These are phyloP conservation scores for Strobilomyces echinocephalus DNA, from an alignment of 768 basidiomycete genomes.

Conservation along the genomic window DNA sequence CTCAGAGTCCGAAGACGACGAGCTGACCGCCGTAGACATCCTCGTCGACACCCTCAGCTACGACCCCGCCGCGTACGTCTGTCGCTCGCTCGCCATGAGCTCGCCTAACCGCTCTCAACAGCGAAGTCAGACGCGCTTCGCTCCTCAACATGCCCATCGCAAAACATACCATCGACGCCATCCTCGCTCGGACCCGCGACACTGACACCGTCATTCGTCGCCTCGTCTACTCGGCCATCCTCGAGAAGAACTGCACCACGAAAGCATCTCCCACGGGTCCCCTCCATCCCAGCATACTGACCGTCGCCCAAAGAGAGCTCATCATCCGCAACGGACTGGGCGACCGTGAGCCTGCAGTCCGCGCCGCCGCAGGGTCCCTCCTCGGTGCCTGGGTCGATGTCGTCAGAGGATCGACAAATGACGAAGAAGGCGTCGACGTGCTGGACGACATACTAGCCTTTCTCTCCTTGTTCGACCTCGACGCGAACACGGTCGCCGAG, in stretches of 20 bases:
- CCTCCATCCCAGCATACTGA: conserved; percentile 61
- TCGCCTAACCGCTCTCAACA: conserved; percentile 25
- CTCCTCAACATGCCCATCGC: conserved; percentile 66
- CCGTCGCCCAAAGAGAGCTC: conserved; percentile 67
- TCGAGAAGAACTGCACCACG: conserved; percentile 40
- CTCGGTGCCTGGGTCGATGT: conserved; percentile 74
- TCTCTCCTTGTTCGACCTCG: conserved; percentile 56
- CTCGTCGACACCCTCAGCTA: conserved; percentile 62
- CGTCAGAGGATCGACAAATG: conserved; percentile 32
- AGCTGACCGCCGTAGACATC: conserved; percentile 47
- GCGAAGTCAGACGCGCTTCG: conserved; percentile 82
- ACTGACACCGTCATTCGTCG: conserved; percentile 71
- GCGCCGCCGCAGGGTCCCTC: conserved; percentile 65
- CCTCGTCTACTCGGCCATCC: conserved; percentile 59
- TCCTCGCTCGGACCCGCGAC: conserved; percentile 78
- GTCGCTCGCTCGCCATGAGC: neutral
- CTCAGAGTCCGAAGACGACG: conserved; percentile 47
- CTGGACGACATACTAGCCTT: conserved; percentile 42
- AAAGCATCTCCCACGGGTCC: conserved; percentile 42
- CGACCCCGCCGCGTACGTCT: conserved; percentile 72
- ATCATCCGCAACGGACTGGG: conserved; percentile 80
- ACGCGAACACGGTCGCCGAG: conserved; percentile 56
- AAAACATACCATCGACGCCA: conserved; percentile 49
- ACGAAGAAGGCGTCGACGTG: conserved; percentile 35
- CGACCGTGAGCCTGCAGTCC: conserved; percentile 74